These are phyloP conservation scores for Debaryomycetaceae sp. DNA, from an alignment of 1,139 yeast species.

Conservation along the genomic window DNA sequence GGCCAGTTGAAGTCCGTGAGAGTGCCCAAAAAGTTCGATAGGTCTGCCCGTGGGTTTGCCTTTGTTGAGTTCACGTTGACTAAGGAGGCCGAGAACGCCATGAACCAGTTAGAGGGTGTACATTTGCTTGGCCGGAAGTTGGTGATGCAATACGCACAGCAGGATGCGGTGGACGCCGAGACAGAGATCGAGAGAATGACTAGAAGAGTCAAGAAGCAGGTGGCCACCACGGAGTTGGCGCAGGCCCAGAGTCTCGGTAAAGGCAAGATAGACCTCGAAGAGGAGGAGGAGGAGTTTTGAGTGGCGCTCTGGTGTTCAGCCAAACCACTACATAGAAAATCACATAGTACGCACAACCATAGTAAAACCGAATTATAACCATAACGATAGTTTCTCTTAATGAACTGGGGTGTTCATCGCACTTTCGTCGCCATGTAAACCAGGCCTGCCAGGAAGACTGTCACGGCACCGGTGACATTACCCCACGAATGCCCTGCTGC, in stretches of 20 bases:
- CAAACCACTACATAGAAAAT: not conserved
- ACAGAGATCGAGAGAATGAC: slow-evolving; percentile 91
- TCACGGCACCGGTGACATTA: no score
- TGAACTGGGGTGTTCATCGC: no score
- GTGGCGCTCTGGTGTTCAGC: not conserved
- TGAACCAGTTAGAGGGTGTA: slow-evolving; percentile 91
- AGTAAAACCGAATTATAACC: no score
- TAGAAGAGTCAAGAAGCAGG: slow-evolving; percentile 76
- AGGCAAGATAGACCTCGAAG: slow-evolving; percentile 68
- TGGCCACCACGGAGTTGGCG: slow-evolving; percentile 67
- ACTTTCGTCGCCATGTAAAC: no score
- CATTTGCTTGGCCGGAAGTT: slow-evolving; percentile 94
- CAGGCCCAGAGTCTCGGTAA: slow-evolving; percentile 74
- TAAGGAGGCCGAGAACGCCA: slow-evolving; percentile 94
- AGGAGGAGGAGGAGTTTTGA: slow-evolving; percentile 37
- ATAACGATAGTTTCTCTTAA: no score
- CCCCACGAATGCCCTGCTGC: no score
- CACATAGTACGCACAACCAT: no score
- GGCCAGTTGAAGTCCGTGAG: slow-evolving; percentile 94
- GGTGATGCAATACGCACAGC: slow-evolving; percentile 92
- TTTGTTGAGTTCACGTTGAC: slow-evolving; percentile 87
- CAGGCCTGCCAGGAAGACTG: no score
- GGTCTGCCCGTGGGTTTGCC: slow-evolving; percentile 95
- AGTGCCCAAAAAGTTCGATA: slow-evolving; percentile 94
- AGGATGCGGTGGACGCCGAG: slow-evolving; percentile 78